These are phyloP conservation scores for Tilletia setariae DNA, from an alignment of 1,284 basidiomycete species.

Conservation along the genomic window DNA sequence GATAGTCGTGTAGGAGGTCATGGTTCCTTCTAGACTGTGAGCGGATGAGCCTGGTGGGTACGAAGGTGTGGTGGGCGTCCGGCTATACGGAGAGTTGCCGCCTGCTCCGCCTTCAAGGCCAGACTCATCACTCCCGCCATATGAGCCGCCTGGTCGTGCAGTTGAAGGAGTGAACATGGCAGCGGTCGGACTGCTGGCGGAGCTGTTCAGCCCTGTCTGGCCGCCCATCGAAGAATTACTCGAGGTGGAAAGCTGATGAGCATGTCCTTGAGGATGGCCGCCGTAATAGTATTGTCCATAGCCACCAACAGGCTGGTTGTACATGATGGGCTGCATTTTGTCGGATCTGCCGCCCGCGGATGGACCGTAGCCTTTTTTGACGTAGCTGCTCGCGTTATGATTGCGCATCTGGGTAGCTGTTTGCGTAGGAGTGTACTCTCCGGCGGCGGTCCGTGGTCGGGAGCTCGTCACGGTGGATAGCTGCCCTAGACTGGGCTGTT, in stretches of 20 bases:
- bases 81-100: slow-evolving; percentile 3
- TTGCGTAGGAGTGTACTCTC: neutral
- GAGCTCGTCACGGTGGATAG: neutral
- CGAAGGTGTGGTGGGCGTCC: slow-evolving; percentile 5
- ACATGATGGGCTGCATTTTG: neutral
- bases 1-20: no score
- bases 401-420: neutral
- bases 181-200: neutral
- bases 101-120: neutral
- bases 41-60: no score
- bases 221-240: slow-evolving; percentile 29
- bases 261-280: slow-evolving; percentile 21
- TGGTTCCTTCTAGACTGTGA: no score
- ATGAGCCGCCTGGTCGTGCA: neutral
- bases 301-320: slow-evolving; percentile 14
- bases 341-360: neutral
- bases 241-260: slow-evolving; percentile 37
- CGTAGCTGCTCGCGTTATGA: slow-evolving; percentile 1
- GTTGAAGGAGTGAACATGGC: neutral
- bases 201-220: slow-evolving; percentile 16
- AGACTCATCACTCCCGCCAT: slow-evolving; percentile 13
- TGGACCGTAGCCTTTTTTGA: neutral
- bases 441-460: neutral
- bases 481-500: neutral
- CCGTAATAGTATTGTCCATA: slow-evolving; percentile 9